A percentile compares a stretch with the other conserved stretches of the same genome.
Evolutionary conservation across 495 filamentous ascomycete genomes (phyloP).

Genomic region (Podospora comata): DNA sequence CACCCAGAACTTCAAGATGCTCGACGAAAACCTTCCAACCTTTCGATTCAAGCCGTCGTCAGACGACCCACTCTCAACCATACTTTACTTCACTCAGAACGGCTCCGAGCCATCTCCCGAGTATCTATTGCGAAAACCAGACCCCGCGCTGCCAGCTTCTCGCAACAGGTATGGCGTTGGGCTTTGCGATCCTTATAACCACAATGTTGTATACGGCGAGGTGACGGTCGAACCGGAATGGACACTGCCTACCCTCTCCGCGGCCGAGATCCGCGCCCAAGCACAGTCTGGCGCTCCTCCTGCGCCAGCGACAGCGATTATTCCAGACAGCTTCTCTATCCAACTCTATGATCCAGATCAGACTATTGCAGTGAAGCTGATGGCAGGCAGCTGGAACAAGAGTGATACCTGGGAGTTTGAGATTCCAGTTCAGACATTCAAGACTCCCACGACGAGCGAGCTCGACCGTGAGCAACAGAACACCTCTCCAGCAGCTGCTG

Average conservation of each 20-base stretch:
- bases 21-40: constrained; percentile 90
- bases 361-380: constrained; percentile 64
- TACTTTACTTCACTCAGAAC: constrained; percentile 71
- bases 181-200: constrained; percentile 76
- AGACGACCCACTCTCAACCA: constrained; percentile 49
- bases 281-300: constrained; percentile 54
- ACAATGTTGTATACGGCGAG: constrained; percentile 81
- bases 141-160: constrained; percentile 63
- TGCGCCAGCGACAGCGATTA: constrained; percentile 68
- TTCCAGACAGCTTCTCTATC: constrained; percentile 74
- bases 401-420: constrained; percentile 86
- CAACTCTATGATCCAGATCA: constrained; percentile 96
- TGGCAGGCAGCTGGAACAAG: constrained; percentile 71
- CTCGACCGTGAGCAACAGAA: constrained; percentile 74
- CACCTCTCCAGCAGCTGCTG: constrained; percentile 60
- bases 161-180: constrained; percentile 84
- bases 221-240: constrained; percentile 81
- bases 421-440: constrained; percentile 82
- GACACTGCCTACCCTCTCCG: constrained; percentile 74
- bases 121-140: constrained; percentile 72
- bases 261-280: constrained; percentile 73
- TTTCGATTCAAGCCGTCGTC: constrained; percentile 41
- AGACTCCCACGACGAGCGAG: constrained; percentile 67
- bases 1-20: constrained; percentile 53
- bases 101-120: constrained; percentile 75